Evolutionary conservation across 2,329 filamentous ascomycete genomes (phyloP).

Genomic region (Zymoseptoria brevis): DNA sequence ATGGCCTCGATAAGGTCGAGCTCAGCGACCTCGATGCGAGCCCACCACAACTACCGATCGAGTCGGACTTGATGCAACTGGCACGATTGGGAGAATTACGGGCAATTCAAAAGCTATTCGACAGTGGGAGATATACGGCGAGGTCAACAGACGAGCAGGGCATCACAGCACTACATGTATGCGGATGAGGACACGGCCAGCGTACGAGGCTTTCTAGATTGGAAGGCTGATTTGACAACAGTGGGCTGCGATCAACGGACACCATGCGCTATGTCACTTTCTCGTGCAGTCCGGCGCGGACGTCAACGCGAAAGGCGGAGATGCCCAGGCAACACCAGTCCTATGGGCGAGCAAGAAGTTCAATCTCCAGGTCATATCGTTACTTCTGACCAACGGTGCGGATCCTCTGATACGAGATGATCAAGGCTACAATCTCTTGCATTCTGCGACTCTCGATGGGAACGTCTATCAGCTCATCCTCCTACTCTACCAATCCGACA

Average conservation of each 20-base stretch:
- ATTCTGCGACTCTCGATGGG: conserved; percentile 94
- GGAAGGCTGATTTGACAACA: conserved; percentile 35
- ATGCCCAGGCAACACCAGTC: conserved; percentile 85
- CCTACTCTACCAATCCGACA: conserved; percentile 78
- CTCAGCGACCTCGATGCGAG: conserved; percentile 29
- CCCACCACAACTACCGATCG: conserved; percentile 40
- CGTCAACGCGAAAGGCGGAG: conserved; percentile 90
- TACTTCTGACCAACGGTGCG: conserved; percentile 83
- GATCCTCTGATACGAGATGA: conserved; percentile 87
- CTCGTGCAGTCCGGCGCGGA: conserved; percentile 79
- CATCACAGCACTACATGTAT: conserved; percentile 90
- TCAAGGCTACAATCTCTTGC: conserved; percentile 95
- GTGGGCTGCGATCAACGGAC: conserved; percentile 99
- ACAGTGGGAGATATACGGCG: conserved; percentile 70
- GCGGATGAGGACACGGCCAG: conserved; percentile 14
- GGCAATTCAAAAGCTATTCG: conserved; percentile 83
- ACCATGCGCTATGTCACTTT: conserved; percentile 94
- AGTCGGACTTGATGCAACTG: conserved; percentile 91
- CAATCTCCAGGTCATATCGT: conserved; percentile 92
- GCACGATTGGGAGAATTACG: conserved; percentile 78
- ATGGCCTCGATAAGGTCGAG: conserved; percentile 30
- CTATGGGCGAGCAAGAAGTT: conserved; percentile 97
- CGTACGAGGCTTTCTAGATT: conserved; percentile 1
- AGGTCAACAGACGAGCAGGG: conserved; percentile 82
- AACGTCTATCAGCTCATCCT: conserved; percentile 85